Evolutionary conservation across 202 grass and related monocot genomes (phyloP).

Genomic region (Panicum virgatum): DNA sequence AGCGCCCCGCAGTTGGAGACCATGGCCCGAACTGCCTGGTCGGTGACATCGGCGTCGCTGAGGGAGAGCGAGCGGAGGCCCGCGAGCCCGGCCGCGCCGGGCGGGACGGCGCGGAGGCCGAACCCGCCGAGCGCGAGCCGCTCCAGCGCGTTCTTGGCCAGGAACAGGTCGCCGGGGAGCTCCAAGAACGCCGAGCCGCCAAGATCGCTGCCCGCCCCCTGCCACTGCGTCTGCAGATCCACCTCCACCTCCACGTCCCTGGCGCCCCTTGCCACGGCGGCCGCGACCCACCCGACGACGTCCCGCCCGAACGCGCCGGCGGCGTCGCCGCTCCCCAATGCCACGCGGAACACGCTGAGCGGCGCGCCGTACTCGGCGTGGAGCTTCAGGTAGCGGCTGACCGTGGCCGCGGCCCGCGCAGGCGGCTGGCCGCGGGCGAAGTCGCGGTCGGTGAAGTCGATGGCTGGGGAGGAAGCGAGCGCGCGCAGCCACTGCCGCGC

Average conservation of each 20-base stretch:
- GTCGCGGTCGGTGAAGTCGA: slow-evolving; percentile 33
- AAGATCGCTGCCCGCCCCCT: not conserved
- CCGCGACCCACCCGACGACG: slow-evolving; percentile 35
- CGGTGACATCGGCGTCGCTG: slow-evolving; percentile 31
- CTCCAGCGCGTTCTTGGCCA: slow-evolving; percentile 20
- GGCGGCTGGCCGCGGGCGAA: slow-evolving; percentile 37
- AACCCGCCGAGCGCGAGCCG: slow-evolving; percentile 36
- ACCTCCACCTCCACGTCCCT: slow-evolving; percentile 50
- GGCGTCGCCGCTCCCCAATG: not conserved
- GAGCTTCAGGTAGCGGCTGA: slow-evolving; percentile 41
- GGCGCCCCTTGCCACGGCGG: slow-evolving; percentile 33
- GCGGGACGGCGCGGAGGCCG: slow-evolving; percentile 3
- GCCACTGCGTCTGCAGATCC: slow-evolving; percentile 19
- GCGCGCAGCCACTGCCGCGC: slow-evolving; percentile 27
- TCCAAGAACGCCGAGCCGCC: not conserved
- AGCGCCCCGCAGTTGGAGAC: slow-evolving; percentile 33
- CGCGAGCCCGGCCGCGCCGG: slow-evolving; percentile 2
- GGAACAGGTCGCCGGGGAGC: slow-evolving; percentile 35
- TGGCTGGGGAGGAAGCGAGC: slow-evolving; percentile 19
- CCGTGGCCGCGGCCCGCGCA: slow-evolving; percentile 12
- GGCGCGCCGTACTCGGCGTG: slow-evolving; percentile 19
- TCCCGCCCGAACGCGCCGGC: not conserved
- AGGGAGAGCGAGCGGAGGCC: slow-evolving; percentile 41
- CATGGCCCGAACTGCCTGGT: slow-evolving; percentile 28
- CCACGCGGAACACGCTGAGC: slow-evolving; percentile 41